Evolutionary conservation across 169 alveolate genomes (phyloP).

Genomic region (Eimeria zaria): DNA sequence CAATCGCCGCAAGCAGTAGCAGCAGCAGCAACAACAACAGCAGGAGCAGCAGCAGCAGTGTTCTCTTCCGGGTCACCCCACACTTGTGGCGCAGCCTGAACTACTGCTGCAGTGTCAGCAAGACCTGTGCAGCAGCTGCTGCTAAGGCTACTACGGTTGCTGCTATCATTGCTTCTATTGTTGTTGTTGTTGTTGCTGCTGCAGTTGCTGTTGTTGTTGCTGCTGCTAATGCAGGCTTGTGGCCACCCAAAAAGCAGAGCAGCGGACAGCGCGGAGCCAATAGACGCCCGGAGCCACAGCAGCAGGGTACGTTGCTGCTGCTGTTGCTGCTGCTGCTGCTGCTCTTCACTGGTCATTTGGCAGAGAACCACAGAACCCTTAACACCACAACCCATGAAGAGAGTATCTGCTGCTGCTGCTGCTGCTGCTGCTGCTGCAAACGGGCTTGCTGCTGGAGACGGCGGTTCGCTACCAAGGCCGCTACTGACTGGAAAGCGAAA

Average conservation of each 20-base stretch:
- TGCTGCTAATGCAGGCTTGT: conserved; percentile 46
- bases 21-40: conserved; percentile 27
- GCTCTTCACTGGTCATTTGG: background rate
- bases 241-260: conserved; percentile 73
- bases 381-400: background rate
- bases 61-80: background rate
- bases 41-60: background rate
- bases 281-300: conserved; percentile 66
- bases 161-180: background rate
- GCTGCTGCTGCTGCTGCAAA: conserved; percentile 63
- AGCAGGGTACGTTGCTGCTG: conserved; percentile 72
- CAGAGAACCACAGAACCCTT: background rate
- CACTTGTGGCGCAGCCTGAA: background rate
- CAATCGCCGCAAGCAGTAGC: conserved; percentile 4
- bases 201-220: conserved; percentile 47
- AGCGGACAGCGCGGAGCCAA: conserved; percentile 68
- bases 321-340: conserved; percentile 61
- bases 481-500: conserved; percentile 60
- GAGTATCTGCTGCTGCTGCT: conserved; percentile 24
- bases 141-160: background rate
- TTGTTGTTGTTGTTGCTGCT: background rate
- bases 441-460: background rate
- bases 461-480: conserved; percentile 3
- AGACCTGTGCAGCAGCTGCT: conserved; percentile 30
- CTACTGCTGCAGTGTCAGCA: background rate